Percentiles rank a stretch among this genome's conserved stretches.
phyloP scores from a whole-genome alignment of 1,284 basidiomycete species.

The Ustilago crameri region DNA sequence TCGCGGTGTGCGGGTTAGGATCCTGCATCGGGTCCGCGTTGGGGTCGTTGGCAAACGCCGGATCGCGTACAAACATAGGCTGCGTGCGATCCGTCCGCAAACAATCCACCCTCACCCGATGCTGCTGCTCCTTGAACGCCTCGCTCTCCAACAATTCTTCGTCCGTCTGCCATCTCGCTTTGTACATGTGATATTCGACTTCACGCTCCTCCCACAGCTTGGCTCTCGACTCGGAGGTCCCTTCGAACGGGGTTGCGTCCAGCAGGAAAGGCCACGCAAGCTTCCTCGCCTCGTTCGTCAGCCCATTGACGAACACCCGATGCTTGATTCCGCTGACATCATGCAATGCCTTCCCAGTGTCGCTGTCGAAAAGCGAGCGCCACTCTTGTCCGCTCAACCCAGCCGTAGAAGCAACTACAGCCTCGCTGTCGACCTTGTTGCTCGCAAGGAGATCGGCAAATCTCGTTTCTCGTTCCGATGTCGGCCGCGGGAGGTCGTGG shows the following conservation, averaged over 20 bases:
- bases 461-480: slow-evolving; percentile 31
- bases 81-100: slow-evolving; percentile 94
- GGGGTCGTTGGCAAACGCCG: slow-evolving; percentile 47
- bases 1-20: slow-evolving; percentile 85
- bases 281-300: slow-evolving; percentile 41
- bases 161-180: slow-evolving; percentile 47
- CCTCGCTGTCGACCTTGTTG: not conserved
- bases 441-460: slow-evolving; percentile 13
- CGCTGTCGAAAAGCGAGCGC: slow-evolving; percentile 44
- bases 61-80: slow-evolving; percentile 75
- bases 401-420: not conserved
- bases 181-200: slow-evolving; percentile 43
- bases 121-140: slow-evolving; percentile 74
- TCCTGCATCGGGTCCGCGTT: slow-evolving; percentile 65
- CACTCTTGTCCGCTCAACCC: slow-evolving; percentile 49
- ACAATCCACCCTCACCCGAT: slow-evolving; percentile 94
- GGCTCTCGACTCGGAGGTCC: slow-evolving; percentile 52
- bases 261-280: slow-evolving; percentile 89
- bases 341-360: slow-evolving; percentile 37
- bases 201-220: slow-evolving; percentile 29
- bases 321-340: slow-evolving; percentile 34
- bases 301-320: slow-evolving; percentile 57
- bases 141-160: slow-evolving; percentile 21
- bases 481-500: slow-evolving; percentile 38
- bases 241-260: slow-evolving; percentile 83